Evolutionary conservation across 2,329 filamentous ascomycete species (phyloP).

Genomic region (Cytospora piceicola): DNA sequence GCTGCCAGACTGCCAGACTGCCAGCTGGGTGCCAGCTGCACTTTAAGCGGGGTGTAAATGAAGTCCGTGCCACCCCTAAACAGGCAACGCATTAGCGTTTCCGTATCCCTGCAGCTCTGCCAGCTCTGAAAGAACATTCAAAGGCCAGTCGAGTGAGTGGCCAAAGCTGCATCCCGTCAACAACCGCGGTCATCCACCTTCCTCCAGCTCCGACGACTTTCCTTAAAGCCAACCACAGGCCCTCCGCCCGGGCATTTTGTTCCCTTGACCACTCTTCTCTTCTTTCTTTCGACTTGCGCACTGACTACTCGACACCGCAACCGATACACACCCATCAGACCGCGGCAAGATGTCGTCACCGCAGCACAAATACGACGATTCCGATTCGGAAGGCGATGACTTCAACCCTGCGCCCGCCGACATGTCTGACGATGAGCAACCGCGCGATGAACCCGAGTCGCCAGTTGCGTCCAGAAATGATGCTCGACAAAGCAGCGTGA

Average conservation of each 20-base stretch:
- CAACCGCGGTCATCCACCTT: conserved; percentile 15
- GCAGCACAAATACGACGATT: conserved; percentile 56
- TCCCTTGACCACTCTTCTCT: not conserved
- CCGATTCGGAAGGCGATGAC: conserved; percentile 80
- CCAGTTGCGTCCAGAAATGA: conserved; percentile 34
- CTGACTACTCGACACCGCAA: not conserved
- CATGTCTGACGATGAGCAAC: conserved; percentile 69
- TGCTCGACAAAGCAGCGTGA: conserved; percentile 29
- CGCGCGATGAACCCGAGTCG: conserved; percentile 35
- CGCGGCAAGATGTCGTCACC: conserved; percentile 48
- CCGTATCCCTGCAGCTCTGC: conserved; percentile 18
- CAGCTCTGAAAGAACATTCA: conserved; percentile 28
- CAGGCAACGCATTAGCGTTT: conserved; percentile 9
- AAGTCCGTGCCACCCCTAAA: conserved; percentile 7
- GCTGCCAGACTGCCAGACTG: not conserved
- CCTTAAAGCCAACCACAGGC: conserved; percentile 19
- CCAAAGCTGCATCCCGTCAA: conserved; percentile 22
- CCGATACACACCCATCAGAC: not conserved
- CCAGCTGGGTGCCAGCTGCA: not conserved
- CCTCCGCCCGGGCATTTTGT: not conserved
- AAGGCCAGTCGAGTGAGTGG: conserved; percentile 25
- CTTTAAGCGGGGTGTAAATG: not conserved
- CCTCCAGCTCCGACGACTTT: conserved; percentile 18
- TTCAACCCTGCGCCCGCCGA: conserved; percentile 84
- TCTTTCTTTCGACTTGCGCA: not conserved